These are phyloP conservation scores for Cymbopogon citratus DNA, from an alignment of 176 grass and related monocot genomes.

Conservation along the genomic window DNA sequence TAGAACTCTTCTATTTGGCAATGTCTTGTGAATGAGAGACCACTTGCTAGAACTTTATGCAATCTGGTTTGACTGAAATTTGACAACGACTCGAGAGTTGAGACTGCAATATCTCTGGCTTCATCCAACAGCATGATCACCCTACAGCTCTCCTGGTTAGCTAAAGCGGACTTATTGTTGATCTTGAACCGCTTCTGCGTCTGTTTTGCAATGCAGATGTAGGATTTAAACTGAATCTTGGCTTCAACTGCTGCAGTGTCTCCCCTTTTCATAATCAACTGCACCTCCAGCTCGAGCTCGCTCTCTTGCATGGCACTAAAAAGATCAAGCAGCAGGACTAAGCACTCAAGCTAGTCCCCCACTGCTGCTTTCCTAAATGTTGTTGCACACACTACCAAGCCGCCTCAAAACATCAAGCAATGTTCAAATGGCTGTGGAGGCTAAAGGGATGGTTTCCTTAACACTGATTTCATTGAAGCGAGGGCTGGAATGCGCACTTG, in stretches of 20 bases:
- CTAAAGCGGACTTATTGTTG: not conserved
- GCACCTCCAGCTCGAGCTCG: too few species aligned
- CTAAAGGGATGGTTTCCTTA: not conserved
- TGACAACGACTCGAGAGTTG: not conserved
- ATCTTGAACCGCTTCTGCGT: not conserved
- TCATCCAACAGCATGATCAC: not conserved
- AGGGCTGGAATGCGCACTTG: slow-evolving; percentile 17
- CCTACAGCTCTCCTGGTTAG: not conserved
- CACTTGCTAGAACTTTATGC: not conserved
- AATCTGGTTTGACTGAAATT: not conserved
- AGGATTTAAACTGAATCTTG: not conserved
- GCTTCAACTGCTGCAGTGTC: not conserved
- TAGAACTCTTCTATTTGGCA: not conserved
- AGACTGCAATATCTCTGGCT: not conserved
- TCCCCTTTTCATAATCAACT: not conserved
- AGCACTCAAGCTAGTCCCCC: not conserved
- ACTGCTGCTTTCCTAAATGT: not conserved
- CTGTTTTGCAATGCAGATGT: not conserved
- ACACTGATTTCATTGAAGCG: not conserved
- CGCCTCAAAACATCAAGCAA: slow-evolving; percentile 1
- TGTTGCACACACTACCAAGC: slow-evolving; percentile 5
- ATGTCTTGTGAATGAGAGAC: not conserved
- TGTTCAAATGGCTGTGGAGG: not conserved
- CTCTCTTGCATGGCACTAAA: not conserved
- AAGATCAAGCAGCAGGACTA: not conserved